Evolutionary conservation across 345 rosid genomes (phyloP).

Genomic region (Populus deltoides): DNA sequence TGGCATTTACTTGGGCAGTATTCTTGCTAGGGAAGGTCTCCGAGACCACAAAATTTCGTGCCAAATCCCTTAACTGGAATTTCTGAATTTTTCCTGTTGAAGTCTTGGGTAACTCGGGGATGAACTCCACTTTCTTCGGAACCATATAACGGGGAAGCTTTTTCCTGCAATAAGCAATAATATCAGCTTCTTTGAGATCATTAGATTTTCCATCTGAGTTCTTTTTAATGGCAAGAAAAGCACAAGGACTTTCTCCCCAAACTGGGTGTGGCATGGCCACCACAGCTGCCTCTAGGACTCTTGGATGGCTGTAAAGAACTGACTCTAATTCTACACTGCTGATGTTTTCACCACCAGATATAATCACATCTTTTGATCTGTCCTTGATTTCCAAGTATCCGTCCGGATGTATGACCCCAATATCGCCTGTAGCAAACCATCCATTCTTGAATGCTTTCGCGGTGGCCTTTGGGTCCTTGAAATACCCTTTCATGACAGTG

Average conservation of each 20-base stretch:
- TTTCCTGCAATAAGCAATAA: constrained; percentile 29
- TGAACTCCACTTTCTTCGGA: constrained; percentile 42
- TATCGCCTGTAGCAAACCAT: constrained; percentile 46
- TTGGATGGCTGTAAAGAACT: constrained; percentile 39
- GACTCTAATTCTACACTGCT: constrained; percentile 46
- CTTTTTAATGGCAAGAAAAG: constrained; percentile 27
- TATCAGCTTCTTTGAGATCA: constrained; percentile 32
- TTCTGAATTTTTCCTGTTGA: constrained; percentile 41
- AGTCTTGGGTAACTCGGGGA: constrained; percentile 38
- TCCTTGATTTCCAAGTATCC: constrained; percentile 51
- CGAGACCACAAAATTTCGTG: constrained; percentile 16
- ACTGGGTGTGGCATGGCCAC: constrained; percentile 43
- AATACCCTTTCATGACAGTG: constrained; percentile 77
- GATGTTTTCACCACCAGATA: constrained; percentile 49
- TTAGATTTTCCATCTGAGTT: constrained; percentile 19
- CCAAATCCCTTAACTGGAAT: constrained; percentile 29
- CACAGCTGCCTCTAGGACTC: constrained; percentile 44
- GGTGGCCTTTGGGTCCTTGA: constrained; percentile 49
- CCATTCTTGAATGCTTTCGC: constrained; percentile 47
- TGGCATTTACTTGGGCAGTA: neutral
- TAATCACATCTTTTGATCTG: constrained; percentile 45
- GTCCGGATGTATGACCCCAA: constrained; percentile 45
- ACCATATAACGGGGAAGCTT: constrained; percentile 43
- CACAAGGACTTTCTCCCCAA: constrained; percentile 54
- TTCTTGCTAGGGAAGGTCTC: neutral